Evolutionary conservation across 2,329 filamentous ascomycete species (phyloP), one percentile per base, ranked within the genome.

Genomic region (Diatrype stigma): DNA sequence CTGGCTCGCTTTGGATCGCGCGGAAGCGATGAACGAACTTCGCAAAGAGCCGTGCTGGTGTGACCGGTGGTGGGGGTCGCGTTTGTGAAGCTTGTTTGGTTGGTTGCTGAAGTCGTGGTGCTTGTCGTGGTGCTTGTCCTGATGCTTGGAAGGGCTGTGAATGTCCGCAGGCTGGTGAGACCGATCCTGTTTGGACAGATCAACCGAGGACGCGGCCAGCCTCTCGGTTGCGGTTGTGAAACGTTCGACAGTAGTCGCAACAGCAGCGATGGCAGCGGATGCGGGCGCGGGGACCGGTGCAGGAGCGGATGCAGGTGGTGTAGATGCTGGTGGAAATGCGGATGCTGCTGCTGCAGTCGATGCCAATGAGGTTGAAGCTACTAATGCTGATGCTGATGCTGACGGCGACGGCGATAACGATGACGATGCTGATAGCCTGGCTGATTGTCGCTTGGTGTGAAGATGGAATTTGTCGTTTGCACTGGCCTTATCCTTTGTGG

Each of bases 1-100:
- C 12, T 23, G 40, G n/a, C 21, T 44, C 22, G 40, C 22, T 17
- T 21, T 44, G 16, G 40, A 28, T 17, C 22, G 23, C 40, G 22
- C 40, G 21, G 40, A 19, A 16, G 19, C 16, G 40, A 44, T 19
- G 26, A 44, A 23, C 14, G 40, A 22, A 11, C 40, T 44, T n/a
- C 40, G 21, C 22, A 44, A 21, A n/a, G 40, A 21, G 26, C 40
- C 26, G 19, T 44, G 11, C 22, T 44, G 40, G 40, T 44, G 40
- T 28, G 40, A 44, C 46, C 55, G 45, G 12, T 56, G 51, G 50
- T 57, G 55, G 42, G 56, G 55, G 28, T 62, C 54, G 30, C 53
- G 56, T 47, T 55, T 57, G 42, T 58, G 53, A 37, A 58, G 47
- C 37, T 51, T 54, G 30, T 55, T 53, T 10, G 54, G 50, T 22